phyloP scores from a whole-genome alignment of 2,329 filamentous ascomycete genomes.

The Aspergillus hiratsukae region DNA sequence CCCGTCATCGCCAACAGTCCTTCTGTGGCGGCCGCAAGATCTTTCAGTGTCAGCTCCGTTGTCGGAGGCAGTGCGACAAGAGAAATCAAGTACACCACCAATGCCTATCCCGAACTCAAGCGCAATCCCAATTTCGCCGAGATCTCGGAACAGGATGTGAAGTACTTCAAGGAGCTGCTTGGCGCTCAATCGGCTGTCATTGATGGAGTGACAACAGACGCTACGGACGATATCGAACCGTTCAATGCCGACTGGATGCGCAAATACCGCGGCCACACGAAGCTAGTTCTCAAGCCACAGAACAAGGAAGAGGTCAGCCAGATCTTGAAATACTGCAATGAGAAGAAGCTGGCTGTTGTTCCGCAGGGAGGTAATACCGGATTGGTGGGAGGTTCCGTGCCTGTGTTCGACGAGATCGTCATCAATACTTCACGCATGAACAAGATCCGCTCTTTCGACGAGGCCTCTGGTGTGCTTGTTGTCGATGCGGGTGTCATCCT shows the following conservation, averaged over 20 bases:
- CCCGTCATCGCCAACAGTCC: conserved; percentile 17
- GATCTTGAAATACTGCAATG: conserved; percentile 91
- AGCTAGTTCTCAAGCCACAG: conserved; percentile 79
- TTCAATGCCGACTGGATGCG: conserved; percentile 99
- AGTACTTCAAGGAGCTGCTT: conserved; percentile 75
- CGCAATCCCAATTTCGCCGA: conserved; percentile 67
- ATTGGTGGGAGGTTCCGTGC: conserved; percentile 89
- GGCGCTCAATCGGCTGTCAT: conserved; percentile 75
- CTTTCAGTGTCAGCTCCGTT: conserved; percentile 28
- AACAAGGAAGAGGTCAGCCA: conserved; percentile 85
- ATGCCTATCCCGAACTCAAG: conserved; percentile 74
- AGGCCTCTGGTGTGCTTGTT: conserved; percentile 84
- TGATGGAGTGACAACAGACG: conserved; percentile 73
- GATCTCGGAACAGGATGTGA: conserved; percentile 73
- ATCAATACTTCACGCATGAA: conserved; percentile 90
- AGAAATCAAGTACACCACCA: conserved; percentile 70
- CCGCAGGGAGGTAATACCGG: conserved; percentile 97
- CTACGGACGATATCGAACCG: conserved; percentile 74
- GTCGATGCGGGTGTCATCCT: conserved; percentile 88
- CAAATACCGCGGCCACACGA: conserved; percentile 89
- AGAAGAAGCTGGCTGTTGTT: conserved; percentile 85
- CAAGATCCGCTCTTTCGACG: conserved; percentile 83
- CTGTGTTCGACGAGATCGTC: conserved; percentile 97
- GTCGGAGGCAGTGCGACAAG: conserved; percentile 23
- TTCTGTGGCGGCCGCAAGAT: conserved; percentile 18